Evolutionary conservation across 2,329 filamentous ascomycete species (phyloP), one percentile per base, ranked within the genome.

Genomic region (Onygenales sp.): DNA sequence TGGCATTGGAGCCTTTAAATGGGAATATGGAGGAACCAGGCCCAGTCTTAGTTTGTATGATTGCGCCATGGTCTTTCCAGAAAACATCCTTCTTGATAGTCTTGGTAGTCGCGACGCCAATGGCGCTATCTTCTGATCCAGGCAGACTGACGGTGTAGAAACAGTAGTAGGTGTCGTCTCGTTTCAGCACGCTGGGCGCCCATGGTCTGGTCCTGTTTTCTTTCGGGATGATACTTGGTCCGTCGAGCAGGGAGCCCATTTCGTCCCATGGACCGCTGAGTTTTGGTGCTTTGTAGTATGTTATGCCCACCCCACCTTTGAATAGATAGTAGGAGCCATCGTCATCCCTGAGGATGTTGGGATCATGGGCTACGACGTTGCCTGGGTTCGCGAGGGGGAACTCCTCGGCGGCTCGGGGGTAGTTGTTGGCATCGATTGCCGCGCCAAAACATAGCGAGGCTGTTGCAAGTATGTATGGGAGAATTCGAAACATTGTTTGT

Each of bases 51-150:
- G 68, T 68, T 11, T 64, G 63, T 47, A 71, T 62, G 2, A 71
- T 6, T 0, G 63, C 63, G 1, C 69, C 69, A 43, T 71, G 68
- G 43, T 71, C 69, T 0, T 56, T 66, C 69, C 69, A 71, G 44
- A 35, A 47, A 2, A 52, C 38, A 0, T 60, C 61, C 0, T 54
- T 54, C 2, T 63, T 61, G 0, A 67, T 52, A 1, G 54, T 50
- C 4, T 63, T 60, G 0, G 64, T 61, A 2, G 66, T 65, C 3
- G 68, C 68, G 31, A 71, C 61, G 1, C 67, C 68, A 43, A 71
- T 67, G 2, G 69, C 65, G 47, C 68, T 70, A 33, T 68, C 55
- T n/a, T 62, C 62, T 1, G 55, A 60, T 9, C 66, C 67, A 2
- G 27, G 42, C 7, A 51, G 31, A 54, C 66, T 70, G 33, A 70